phyloP scores from a whole-genome alignment of 306 rosid genomes.

The Cajanus cajan region DNA sequence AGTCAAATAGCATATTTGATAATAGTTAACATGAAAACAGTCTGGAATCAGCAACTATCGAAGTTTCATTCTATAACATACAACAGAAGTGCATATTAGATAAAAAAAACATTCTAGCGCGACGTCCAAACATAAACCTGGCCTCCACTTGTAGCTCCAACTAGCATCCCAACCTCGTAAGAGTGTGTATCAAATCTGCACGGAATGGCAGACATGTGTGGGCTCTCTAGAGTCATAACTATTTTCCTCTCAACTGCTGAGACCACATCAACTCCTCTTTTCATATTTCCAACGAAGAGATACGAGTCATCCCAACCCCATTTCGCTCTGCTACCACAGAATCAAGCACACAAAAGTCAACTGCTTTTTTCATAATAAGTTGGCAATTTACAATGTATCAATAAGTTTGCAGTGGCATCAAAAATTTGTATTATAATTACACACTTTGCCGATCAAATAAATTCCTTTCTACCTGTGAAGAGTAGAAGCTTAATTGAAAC shows the following conservation, averaged over 20 bases:
- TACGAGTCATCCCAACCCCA: conserved; percentile 94
- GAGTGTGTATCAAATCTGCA: conserved; percentile 74
- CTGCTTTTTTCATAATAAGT: neutral
- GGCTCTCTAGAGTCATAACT: conserved; percentile 58
- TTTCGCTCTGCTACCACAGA: conserved; percentile 66
- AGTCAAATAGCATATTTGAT: neutral
- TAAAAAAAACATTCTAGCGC: conserved; percentile 23
- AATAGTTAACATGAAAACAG: neutral
- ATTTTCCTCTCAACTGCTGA: conserved; percentile 46
- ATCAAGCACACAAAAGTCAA: conserved; percentile 12
- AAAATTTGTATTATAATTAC: neutral
- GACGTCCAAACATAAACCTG: conserved; percentile 49
- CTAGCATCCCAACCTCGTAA: conserved; percentile 47
- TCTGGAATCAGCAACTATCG: neutral
- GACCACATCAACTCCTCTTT: conserved; percentile 74
- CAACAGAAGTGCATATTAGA: neutral
- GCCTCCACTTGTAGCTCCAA: conserved; percentile 56
- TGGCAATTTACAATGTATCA: neutral
- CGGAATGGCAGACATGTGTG: conserved; percentile 72
- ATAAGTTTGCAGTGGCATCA: neutral
- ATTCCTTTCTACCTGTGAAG: neutral
- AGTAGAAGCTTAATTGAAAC: conserved; percentile 17
- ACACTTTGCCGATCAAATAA: neutral
- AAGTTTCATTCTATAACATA: neutral
- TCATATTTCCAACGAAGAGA: conserved; percentile 78